Conservation (phyloP, 2,329 filamentous ascomycete genomes). For the Cladosporium sp. region DNA sequence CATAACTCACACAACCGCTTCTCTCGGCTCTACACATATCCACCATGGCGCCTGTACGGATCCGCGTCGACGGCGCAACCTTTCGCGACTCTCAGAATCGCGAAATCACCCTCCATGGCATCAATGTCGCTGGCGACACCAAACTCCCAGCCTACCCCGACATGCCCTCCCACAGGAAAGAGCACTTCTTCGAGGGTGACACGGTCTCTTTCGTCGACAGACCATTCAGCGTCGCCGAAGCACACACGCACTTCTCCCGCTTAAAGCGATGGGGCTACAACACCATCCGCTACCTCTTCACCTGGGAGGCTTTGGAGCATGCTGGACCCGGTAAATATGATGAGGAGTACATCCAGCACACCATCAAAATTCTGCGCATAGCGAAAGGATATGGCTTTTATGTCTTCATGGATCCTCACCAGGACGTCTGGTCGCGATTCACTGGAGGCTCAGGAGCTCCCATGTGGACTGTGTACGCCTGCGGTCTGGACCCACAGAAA, state of each 20-base stretch:
- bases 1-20: background rate
- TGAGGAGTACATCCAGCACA: conserved; percentile 87
- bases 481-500: conserved; percentile 78
- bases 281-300: conserved; percentile 92
- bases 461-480: conserved; percentile 96
- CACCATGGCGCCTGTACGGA: conserved; percentile 67
- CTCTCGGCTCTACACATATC: background rate
- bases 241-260: conserved; percentile 78
- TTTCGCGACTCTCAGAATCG: conserved; percentile 80
- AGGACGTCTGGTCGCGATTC: conserved; percentile 97
- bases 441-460: conserved; percentile 92
- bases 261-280: conserved; percentile 91
- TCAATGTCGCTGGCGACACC: conserved; percentile 86
- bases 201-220: conserved; percentile 81
- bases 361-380: conserved; percentile 74
- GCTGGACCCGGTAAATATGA: conserved; percentile 88
- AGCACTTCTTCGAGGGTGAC: conserved; percentile 89
- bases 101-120: conserved; percentile 83
- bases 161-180: conserved; percentile 69
- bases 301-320: conserved; percentile 98
- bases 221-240: conserved; percentile 78
- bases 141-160: conserved; percentile 82
- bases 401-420: conserved; percentile 97
- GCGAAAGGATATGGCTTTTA: conserved; percentile 92
- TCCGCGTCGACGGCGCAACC: conserved; percentile 77